Evolutionary conservation across 768 basidiomycete genomes (phyloP), one percentile per base, ranked within the genome.

Genomic region (Phallus indusiatus): DNA sequence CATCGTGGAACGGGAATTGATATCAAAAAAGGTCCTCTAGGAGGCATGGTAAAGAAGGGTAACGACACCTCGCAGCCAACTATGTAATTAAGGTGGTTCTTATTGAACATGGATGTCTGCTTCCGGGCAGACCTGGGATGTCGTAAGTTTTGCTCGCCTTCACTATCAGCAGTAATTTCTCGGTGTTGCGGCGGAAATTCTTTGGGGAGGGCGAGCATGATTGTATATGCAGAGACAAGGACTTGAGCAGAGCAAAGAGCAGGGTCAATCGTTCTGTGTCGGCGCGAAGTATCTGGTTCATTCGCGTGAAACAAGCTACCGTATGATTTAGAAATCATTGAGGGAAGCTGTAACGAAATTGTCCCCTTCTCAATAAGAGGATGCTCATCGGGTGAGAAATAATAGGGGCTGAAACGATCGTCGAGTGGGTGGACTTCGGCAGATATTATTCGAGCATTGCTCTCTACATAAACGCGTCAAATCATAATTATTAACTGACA

Each of bases 391-490:
- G 84, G 77, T 4, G 86, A 86, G 67, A 90, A 90, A 67, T 81
- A 81, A 72, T 89, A 91, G 8, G 89, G 89, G 1, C 77, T 77
- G 4, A 85, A 88, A 61, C 80, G 80, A 57, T 70, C 73, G 70
- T 90, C 86, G 35, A 90, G 73, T 8, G 90, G 89, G 64, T 91
- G 89, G 3, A 89, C 81, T 67, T 87, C 80, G 9, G 85, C 85
- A 8, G 80, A 77, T 47, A 88, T 67, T 51, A 91, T 78, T 69
- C 87, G 89, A 61, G 90, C 72, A 66, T 86, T 89, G 62, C 87
- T 88, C 83, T 91, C 89, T 89, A 65, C 24, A 42, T 18, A 17
- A 14, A 11, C 33, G 47, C 10, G 12, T 47, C 14, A 49, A 53
- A 49, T 50, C 28, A 34, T 7, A 47, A 10, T 47, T 24, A 10